Conservation (phyloP, 768 basidiomycete genomes). For the Tricholoma saponaceum region DNA sequence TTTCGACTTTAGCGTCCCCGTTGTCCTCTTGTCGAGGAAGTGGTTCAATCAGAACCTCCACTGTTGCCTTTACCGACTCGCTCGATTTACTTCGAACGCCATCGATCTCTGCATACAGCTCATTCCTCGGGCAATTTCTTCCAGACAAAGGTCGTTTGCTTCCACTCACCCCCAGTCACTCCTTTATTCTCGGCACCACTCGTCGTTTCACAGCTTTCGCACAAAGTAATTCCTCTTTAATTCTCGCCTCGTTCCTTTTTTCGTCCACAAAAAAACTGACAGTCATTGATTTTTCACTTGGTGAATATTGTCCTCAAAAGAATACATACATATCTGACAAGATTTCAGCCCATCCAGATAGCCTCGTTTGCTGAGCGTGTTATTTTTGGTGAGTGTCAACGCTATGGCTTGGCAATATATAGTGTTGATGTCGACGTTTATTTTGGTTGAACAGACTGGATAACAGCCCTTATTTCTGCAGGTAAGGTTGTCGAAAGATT, state of each 20-base stretch:
- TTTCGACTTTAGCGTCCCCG: constrained; percentile 25
- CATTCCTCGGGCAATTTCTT: background rate
- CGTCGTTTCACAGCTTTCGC: constrained; percentile 16
- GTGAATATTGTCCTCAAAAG: constrained; percentile 4
- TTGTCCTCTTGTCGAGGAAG: constrained; percentile 29
- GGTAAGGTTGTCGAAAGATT: background rate
- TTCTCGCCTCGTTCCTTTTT: constrained; percentile 18
- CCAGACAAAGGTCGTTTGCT: constrained; percentile 13
- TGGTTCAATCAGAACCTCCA: constrained; percentile 27
- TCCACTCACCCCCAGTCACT: constrained; percentile 47
- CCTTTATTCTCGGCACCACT: constrained; percentile 32
- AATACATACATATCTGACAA: background rate
- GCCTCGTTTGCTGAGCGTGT: background rate
- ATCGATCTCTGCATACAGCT: constrained; percentile 8
- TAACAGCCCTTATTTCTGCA: background rate
- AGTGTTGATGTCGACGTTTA: background rate
- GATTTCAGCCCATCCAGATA: background rate
- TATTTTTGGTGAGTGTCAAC: constrained; percentile 12
- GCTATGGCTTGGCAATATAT: background rate
- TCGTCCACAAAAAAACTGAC: constrained; percentile 13
- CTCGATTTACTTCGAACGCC: constrained; percentile 56
- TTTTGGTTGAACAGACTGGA: constrained; percentile 4
- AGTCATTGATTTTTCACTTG: constrained; percentile 16
- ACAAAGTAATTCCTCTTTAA: constrained; percentile 29
- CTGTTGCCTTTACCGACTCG: constrained; percentile 27